These are phyloP conservation scores for Chiua sp. DNA, from an alignment of 1,284 basidiomycete genomes.

Conservation along the genomic window DNA sequence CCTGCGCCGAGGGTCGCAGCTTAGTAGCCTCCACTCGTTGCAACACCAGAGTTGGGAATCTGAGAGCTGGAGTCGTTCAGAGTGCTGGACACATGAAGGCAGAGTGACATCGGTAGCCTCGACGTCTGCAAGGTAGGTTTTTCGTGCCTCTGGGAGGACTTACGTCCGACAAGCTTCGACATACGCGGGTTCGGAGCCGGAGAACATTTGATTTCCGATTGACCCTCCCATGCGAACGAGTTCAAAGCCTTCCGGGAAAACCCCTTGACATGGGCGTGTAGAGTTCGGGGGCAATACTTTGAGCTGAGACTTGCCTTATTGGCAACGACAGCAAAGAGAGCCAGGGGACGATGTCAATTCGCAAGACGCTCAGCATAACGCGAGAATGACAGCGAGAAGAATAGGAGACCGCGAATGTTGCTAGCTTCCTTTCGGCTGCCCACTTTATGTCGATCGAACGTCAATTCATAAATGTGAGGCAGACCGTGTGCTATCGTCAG, in stretches of 20 bases:
- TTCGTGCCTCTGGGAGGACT: constrained; percentile 39
- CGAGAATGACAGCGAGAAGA: not conserved
- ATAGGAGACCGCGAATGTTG: not conserved
- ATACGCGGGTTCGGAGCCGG: constrained; percentile 36
- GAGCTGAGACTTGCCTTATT: constrained; percentile 20
- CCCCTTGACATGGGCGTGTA: constrained; percentile 31
- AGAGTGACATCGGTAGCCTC: constrained; percentile 30
- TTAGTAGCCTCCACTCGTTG: constrained; percentile 51
- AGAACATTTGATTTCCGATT: constrained; percentile 34
- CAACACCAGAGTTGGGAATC: constrained; percentile 47
- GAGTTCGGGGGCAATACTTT: constrained; percentile 27
- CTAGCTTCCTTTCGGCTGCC: not conserved
- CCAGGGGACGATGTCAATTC: constrained; percentile 8
- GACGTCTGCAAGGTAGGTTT: constrained; percentile 42
- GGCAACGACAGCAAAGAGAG: constrained; percentile 13
- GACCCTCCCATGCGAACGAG: constrained; percentile 41
- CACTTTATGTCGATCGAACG: not conserved
- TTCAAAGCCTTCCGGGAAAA: constrained; percentile 37
- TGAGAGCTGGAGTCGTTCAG: constrained; percentile 29
- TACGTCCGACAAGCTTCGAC: constrained; percentile 35
- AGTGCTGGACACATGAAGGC: constrained; percentile 41
- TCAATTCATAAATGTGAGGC: not conserved
- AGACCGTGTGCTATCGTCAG: not conserved
- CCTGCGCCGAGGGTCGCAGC: constrained; percentile 57
- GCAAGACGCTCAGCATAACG: constrained; percentile 1